These are phyloP conservation scores for Xylariaceae sp. DNA, from an alignment of 2,329 filamentous ascomycete genomes.

Conservation along the genomic window DNA sequence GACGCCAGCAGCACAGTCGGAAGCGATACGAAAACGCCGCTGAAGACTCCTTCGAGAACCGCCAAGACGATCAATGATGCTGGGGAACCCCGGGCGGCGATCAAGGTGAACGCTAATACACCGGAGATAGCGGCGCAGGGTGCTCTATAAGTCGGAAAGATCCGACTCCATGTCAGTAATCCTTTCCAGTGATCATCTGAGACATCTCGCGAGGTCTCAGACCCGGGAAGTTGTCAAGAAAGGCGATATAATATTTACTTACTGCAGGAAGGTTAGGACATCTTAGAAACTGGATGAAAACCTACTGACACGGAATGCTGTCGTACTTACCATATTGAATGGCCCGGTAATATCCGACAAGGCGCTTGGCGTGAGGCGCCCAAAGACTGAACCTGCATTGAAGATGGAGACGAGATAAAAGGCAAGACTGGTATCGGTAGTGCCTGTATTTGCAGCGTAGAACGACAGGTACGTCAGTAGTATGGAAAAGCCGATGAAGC, in stretches of 20 bases:
- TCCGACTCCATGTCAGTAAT: too few species aligned
- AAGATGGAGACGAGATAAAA: constrained; percentile 41
- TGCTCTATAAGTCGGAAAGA: too few species aligned
- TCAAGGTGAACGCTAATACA: constrained; percentile 27
- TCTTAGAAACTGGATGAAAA: too few species aligned
- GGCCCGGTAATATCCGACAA: constrained; percentile 36
- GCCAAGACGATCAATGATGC: constrained; percentile 33
- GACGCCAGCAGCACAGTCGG: constrained; percentile 36
- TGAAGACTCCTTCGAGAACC: constrained; percentile 39
- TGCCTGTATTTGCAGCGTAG: constrained; percentile 30
- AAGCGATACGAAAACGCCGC: constrained; percentile 39
- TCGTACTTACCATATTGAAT: constrained; percentile 35
- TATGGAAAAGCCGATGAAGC: constrained; percentile 37
- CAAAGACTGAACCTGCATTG: constrained; percentile 37
- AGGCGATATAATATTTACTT: too few species aligned
- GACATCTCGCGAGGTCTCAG: too few species aligned
- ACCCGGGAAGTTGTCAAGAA: too few species aligned
- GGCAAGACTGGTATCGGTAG: constrained; percentile 28
- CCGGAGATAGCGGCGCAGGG: background rate
- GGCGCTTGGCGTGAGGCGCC: constrained; percentile 35
- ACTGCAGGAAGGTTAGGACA: too few species aligned
- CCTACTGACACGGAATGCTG: too few species aligned
- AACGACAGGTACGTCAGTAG: constrained; percentile 39
- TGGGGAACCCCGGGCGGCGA: constrained; percentile 29
- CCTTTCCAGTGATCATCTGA: too few species aligned